These are phyloP conservation scores for Hypoxylon sp. DNA, from an alignment of 2,329 filamentous ascomycete genomes.

Conservation along the genomic window DNA sequence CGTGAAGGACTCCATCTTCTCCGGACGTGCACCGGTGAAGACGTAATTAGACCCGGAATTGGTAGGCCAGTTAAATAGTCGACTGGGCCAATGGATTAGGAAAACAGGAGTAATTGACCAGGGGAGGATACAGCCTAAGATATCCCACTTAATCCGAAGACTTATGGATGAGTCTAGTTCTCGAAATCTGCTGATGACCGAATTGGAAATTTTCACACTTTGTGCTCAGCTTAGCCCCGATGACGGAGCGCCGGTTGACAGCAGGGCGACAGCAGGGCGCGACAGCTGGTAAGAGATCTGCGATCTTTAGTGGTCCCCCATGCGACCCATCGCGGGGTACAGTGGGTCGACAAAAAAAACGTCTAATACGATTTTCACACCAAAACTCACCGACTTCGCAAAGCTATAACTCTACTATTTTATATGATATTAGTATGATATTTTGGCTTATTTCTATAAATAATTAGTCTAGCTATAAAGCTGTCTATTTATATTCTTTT, in stretches of 20 bases:
- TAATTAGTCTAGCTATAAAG: too few species aligned
- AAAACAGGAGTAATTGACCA: not conserved
- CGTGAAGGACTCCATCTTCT: conserved; percentile 69
- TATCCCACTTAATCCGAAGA: conserved; percentile 10
- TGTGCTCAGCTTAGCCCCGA: conserved; percentile 36
- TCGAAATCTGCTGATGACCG: conserved; percentile 20
- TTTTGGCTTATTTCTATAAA: too few species aligned
- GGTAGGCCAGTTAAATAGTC: not conserved
- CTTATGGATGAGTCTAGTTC: conserved; percentile 16
- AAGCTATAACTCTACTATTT: too few species aligned
- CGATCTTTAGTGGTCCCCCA: conserved; percentile 2
- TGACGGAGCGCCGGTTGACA: conserved; percentile 31
- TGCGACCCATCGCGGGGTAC: conserved; percentile 35
- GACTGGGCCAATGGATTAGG: not conserved
- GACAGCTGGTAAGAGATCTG: not conserved
- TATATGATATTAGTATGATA: too few species aligned
- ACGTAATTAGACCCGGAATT: not conserved
- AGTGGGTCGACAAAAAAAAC: too few species aligned
- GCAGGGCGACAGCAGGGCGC: too few species aligned
- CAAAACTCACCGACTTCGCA: too few species aligned
- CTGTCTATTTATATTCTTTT: too few species aligned
- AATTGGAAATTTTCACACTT: conserved; percentile 38
- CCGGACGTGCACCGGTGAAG: not conserved
- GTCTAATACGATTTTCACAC: too few species aligned
- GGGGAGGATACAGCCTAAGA: conserved; percentile 8